phyloP scores from a whole-genome alignment of 495 filamentous ascomycete species.

The Talaromyces thailandensis region DNA sequence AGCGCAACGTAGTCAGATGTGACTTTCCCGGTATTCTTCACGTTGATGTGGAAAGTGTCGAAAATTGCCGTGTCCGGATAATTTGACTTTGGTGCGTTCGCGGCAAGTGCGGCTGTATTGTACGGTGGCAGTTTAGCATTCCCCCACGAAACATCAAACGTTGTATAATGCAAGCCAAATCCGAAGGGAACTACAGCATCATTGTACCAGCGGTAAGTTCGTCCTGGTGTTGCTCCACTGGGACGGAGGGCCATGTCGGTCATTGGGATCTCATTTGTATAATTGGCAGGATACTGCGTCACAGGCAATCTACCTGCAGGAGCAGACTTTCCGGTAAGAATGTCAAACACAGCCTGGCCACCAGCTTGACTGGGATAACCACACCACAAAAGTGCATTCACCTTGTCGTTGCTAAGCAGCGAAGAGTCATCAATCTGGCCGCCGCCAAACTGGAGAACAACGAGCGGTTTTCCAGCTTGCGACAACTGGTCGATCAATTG shows the following conservation, averaged over 20 bases:
- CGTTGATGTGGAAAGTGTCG: constrained; percentile 23
- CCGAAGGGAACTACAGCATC: constrained; percentile 39
- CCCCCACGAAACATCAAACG: constrained; percentile 25
- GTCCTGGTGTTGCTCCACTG: constrained; percentile 20
- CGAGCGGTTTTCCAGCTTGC: constrained; percentile 34
- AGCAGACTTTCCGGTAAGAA: constrained; percentile 34
- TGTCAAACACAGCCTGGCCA: constrained; percentile 38
- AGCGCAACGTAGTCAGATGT: constrained; percentile 47
- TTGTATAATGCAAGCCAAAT: constrained; percentile 38
- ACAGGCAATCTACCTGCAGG: constrained; percentile 43
- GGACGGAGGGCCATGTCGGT: constrained; percentile 43
- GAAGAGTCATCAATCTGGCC: constrained; percentile 41
- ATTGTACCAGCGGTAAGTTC: constrained; percentile 47
- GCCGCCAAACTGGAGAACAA: constrained; percentile 45
- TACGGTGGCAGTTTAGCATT: too few species aligned
- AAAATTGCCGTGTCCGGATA: constrained; percentile 11
- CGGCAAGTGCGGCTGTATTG: constrained; percentile 16
- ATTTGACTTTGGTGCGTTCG: constrained; percentile 16
- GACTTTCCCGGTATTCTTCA: constrained; percentile 39
- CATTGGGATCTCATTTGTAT: constrained; percentile 38
- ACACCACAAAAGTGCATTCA: constrained; percentile 41
- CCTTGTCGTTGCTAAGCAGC: constrained; percentile 29
- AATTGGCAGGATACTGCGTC: constrained; percentile 45
- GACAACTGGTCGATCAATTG: constrained; percentile 41
- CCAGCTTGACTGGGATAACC: constrained; percentile 45